phyloP scores from a whole-genome alignment of 1,284 basidiomycete genomes.

The Vanrija humicola region DNA sequence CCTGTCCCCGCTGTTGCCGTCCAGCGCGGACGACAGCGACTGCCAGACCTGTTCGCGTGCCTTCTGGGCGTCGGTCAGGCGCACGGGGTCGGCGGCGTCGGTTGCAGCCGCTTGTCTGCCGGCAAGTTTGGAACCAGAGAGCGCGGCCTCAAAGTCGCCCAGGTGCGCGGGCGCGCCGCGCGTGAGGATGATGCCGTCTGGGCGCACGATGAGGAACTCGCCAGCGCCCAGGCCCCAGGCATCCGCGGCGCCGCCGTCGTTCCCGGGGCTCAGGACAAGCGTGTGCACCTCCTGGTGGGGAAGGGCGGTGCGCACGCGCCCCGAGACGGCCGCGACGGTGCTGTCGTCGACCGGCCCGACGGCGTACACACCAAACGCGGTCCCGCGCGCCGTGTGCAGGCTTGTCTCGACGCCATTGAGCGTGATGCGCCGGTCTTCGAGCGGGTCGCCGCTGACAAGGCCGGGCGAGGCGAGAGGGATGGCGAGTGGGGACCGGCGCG shows the following conservation, averaged over 20 bases:
- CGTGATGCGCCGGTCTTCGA: constrained; percentile 13
- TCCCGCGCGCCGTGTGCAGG: constrained; percentile 10
- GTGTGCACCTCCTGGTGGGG: constrained; percentile 8
- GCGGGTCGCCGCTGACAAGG: constrained; percentile 11
- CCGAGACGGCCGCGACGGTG: neutral
- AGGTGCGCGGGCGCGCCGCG: constrained; percentile 6
- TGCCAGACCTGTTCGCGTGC: constrained; percentile 14
- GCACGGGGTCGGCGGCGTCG: constrained; percentile 6
- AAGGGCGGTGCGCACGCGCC: constrained; percentile 3
- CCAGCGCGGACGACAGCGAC: constrained; percentile 13
- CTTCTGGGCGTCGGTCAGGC: constrained; percentile 8
- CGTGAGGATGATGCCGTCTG: constrained; percentile 14
- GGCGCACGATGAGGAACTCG: constrained; percentile 15
- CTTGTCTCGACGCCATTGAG: constrained; percentile 1
- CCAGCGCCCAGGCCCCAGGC: constrained; percentile 4
- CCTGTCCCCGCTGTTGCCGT: constrained; percentile 1
- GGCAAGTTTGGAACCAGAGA: constrained; percentile 2
- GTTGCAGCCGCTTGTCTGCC: neutral
- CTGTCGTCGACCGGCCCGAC: constrained; percentile 1
- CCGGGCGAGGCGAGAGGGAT: neutral
- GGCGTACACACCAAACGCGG: constrained; percentile 13
- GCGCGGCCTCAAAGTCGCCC: neutral
- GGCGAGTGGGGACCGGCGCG: constrained; percentile 13
- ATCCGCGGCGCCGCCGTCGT: constrained; percentile 5
- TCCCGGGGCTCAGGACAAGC: constrained; percentile 4